Conservation (phyloP, 768 basidiomycete species). For the Tulasnella sp. region DNA sequence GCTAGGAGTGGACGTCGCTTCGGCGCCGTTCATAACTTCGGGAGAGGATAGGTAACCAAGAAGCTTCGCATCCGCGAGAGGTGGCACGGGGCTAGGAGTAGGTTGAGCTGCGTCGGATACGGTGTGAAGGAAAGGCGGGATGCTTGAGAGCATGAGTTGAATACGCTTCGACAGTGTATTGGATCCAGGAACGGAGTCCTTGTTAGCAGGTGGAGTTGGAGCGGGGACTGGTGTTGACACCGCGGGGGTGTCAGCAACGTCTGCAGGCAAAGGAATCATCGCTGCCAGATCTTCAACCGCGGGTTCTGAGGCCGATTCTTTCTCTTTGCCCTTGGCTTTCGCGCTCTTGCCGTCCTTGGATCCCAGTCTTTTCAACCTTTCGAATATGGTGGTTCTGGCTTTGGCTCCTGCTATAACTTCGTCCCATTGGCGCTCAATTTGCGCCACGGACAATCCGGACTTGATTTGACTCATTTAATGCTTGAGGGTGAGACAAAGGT, state of each 20-base stretch:
- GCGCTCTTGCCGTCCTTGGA: not conserved
- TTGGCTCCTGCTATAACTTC: not conserved
- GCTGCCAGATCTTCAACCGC: not conserved
- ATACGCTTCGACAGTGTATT: constrained; percentile 8
- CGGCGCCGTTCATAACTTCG: constrained; percentile 48
- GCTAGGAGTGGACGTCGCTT: constrained; percentile 22
- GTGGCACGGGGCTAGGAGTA: constrained; percentile 18
- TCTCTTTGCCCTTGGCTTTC: not conserved
- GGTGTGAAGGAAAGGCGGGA: constrained; percentile 22
- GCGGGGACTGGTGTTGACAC: not conserved
- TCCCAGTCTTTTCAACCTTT: not conserved
- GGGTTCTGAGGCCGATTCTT: not conserved
- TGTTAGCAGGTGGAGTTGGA: not conserved
- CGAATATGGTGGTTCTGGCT: not conserved
- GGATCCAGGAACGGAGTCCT: not conserved
- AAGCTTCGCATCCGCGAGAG: constrained; percentile 36
- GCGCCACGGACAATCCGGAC: not conserved
- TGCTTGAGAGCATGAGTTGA: constrained; percentile 7
- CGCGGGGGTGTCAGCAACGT: not conserved
- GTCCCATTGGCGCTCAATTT: constrained; percentile 5
- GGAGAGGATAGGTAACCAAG: constrained; percentile 45
- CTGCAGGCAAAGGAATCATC: not conserved
- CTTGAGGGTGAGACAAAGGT: not conserved
- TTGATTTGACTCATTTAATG: not conserved
- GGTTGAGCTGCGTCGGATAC: constrained; percentile 1